phyloP scores from a whole-genome alignment of 129 eudicot genomes.

The Flaveria linearis region DNA sequence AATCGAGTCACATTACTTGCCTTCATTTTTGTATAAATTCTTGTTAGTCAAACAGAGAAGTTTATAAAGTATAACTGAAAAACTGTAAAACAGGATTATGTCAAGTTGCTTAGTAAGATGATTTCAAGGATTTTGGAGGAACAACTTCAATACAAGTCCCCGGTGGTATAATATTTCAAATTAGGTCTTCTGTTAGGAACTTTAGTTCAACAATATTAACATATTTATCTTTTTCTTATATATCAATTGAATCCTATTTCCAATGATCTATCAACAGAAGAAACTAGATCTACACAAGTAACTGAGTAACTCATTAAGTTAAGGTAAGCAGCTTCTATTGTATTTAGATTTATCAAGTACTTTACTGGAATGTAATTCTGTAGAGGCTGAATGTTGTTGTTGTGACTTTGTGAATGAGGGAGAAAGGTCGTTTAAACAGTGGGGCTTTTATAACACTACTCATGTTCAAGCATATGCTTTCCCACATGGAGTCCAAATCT shows the following conservation, averaged over 20 bases:
- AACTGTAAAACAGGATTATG: constrained; percentile 49
- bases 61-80: not conserved
- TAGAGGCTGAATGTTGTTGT: not conserved
- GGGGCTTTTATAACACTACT: not conserved
- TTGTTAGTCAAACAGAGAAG: not conserved
- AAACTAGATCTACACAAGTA: constrained; percentile 17
- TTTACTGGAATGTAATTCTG: not conserved
- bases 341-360: not conserved
- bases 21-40: not conserved
- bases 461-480: not conserved
- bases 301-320: not conserved
- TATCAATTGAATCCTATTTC: constrained; percentile 42
- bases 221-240: not conserved
- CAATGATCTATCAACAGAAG: constrained; percentile 41
- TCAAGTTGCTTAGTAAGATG: constrained; percentile 51
- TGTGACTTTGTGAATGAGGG: not conserved
- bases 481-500: not conserved
- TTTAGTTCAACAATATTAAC: not conserved
- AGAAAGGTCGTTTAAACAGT: not conserved
- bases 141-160: constrained; percentile 43
- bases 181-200: not conserved
- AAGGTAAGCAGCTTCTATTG: not conserved
- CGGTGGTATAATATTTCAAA: constrained; percentile 43
- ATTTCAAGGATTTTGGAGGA: constrained; percentile 66
- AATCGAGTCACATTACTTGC: no score